Evolutionary conservation across 1,139 yeast genomes (phyloP).

Genomic region (Arxiozyma heterogenica): DNA sequence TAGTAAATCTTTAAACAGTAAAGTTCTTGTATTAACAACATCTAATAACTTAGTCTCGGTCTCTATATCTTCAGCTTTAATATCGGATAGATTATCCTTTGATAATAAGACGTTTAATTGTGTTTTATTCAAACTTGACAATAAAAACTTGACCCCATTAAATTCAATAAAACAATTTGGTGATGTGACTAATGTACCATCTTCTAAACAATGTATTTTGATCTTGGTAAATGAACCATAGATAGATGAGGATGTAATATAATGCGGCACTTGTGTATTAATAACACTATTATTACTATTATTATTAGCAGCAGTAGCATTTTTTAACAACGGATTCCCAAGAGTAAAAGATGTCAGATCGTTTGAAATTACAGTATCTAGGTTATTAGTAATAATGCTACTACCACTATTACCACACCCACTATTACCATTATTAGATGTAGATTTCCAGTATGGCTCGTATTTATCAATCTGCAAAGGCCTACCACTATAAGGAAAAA

Average conservation of each 20-base stretch:
- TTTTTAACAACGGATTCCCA: neutral
- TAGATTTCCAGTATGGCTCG: constrained; percentile 95
- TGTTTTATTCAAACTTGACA: constrained; percentile 36
- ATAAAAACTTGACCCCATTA: constrained; percentile 42
- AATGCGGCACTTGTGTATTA: constrained; percentile 31
- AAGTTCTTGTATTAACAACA: constrained; percentile 37
- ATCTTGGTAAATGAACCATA: constrained; percentile 71
- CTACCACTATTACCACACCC: neutral
- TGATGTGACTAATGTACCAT: constrained; percentile 79
- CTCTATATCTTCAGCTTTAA: constrained; percentile 20
- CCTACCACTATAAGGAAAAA: constrained; percentile 77
- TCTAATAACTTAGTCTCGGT: constrained; percentile 28
- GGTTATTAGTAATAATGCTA: neutral
- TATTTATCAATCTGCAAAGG: constrained; percentile 85
- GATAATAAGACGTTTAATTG: constrained; percentile 31
- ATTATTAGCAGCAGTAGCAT: constrained; percentile 11
- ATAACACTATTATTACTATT: constrained; percentile 2
- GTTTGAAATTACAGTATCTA: constrained; percentile 4
- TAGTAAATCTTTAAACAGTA: constrained; percentile 59
- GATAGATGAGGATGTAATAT: constrained; percentile 87
- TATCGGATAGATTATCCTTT: constrained; percentile 30
- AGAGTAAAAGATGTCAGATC: neutral
- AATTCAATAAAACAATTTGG: constrained; percentile 60
- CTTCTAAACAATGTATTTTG: constrained; percentile 63
- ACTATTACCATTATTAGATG: constrained; percentile 35